Evolutionary conservation across 176 grass and related monocot species (phyloP).

Genomic region (Urochloa ruziziensis): DNA sequence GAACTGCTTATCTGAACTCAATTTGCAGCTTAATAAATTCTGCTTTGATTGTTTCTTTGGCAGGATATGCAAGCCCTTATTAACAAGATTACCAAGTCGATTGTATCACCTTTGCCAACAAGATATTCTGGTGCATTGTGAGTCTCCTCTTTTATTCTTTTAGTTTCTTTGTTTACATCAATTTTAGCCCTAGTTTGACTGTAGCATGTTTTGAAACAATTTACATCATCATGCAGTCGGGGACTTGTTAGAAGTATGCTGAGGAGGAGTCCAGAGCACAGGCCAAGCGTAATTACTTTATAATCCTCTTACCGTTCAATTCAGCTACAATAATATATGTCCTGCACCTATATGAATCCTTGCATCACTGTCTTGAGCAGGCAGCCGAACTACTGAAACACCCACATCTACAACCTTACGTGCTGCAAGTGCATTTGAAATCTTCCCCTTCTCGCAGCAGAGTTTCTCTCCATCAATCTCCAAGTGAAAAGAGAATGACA

Average conservation of each 20-base stretch:
- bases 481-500: conserved; percentile 48
- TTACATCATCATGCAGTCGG: conserved; percentile 49
- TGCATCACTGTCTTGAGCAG: conserved; percentile 37
- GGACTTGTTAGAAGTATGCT: conserved; percentile 88
- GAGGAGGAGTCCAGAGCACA: conserved; percentile 75
- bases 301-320: not conserved
- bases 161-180: not conserved
- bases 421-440: conserved; percentile 82
- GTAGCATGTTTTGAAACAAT: not conserved
- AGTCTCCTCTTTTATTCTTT: conserved; percentile 21
- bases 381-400: conserved; percentile 79
- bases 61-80: conserved; percentile 82
- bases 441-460: conserved; percentile 36
- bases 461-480: conserved; percentile 27
- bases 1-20: not conserved
- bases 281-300: conserved; percentile 67
- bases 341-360: not conserved
- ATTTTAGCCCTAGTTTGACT: not conserved
- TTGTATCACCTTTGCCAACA: conserved; percentile 69
- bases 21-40: not conserved
- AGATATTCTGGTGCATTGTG: conserved; percentile 84
- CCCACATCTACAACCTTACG: conserved; percentile 67
- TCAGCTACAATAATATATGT: not conserved
- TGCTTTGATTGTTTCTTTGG: conserved; percentile 1
- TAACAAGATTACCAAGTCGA: conserved; percentile 88